Conservation (phyloP, 2,329 filamentous ascomycete genomes). For the Pseudopyricularia javanii region DNA sequence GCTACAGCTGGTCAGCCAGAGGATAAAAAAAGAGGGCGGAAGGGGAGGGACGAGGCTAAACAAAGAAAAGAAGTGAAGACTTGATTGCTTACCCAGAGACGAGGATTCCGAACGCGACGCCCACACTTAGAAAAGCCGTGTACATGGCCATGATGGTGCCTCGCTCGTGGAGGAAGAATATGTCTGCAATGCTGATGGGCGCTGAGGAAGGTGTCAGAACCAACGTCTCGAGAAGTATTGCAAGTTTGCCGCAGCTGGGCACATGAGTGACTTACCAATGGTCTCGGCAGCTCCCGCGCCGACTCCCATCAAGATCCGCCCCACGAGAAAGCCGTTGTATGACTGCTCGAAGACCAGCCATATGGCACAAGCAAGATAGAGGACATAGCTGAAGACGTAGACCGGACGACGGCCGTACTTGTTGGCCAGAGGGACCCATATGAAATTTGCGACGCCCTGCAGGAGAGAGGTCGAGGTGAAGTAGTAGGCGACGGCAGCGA, state of each 20-base stretch:
- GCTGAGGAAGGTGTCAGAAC: conserved; percentile 9
- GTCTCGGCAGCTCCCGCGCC: conserved; percentile 40
- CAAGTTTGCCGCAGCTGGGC: neutral
- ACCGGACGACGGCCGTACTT: conserved; percentile 30
- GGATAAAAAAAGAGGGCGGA: neutral
- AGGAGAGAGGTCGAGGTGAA: conserved; percentile 37
- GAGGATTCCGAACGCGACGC: conserved; percentile 22
- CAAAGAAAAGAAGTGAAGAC: conserved; percentile 26
- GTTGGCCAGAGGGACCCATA: conserved; percentile 32
- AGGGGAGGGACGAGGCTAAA: too few species aligned
- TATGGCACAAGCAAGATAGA: conserved; percentile 27
- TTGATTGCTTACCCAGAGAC: conserved; percentile 1
- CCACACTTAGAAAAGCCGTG: conserved; percentile 2
- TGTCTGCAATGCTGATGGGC: conserved; percentile 16
- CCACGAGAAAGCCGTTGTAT: conserved; percentile 28
- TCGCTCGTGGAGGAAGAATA: conserved; percentile 14
- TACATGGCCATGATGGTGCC: conserved; percentile 29
- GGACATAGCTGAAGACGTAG: conserved; percentile 28
- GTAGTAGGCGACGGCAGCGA: conserved; percentile 36
- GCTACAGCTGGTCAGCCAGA: conserved; percentile 10
- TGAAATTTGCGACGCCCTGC: conserved; percentile 32
- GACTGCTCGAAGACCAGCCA: conserved; percentile 29
- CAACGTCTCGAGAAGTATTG: neutral
- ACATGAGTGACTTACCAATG: conserved; percentile 16
- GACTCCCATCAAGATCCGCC: conserved; percentile 38